Conservation (phyloP, 306 rosid genomes). For the Argentina anserina region DNA sequence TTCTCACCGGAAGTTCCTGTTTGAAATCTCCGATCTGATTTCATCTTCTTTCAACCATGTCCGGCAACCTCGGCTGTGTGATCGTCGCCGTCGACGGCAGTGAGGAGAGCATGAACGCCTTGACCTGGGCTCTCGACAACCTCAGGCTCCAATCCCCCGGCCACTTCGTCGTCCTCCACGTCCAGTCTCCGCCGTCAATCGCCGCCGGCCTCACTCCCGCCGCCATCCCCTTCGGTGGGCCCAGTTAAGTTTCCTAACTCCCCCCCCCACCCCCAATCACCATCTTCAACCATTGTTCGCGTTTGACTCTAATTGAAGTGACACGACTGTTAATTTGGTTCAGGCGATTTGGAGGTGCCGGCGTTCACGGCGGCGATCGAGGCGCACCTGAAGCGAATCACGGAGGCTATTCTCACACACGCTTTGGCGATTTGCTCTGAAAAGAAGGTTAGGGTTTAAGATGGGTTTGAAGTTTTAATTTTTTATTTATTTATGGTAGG, state of each 20-base stretch:
- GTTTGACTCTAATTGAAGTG: background rate
- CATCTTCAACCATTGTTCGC: background rate
- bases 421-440: slow-evolving; percentile 62
- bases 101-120: slow-evolving; percentile 78
- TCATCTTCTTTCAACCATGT: slow-evolving; percentile 20
- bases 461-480: background rate
- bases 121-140: slow-evolving; percentile 76
- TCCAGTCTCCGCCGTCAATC: slow-evolving; percentile 79
- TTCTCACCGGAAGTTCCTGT: background rate
- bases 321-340: background rate
- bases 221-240: slow-evolving; percentile 79
- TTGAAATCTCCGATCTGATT: background rate
- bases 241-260: slow-evolving; percentile 46
- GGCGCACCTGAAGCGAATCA: slow-evolving; percentile 85
- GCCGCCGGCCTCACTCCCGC: slow-evolving; percentile 71
- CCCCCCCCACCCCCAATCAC: background rate
- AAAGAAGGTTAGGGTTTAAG: slow-evolving; percentile 35
- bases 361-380: slow-evolving; percentile 87
- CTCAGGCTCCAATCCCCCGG: slow-evolving; percentile 63
- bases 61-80: slow-evolving; percentile 60
- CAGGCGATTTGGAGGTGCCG: slow-evolving; percentile 78
- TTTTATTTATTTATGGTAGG: background rate
- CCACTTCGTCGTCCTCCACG: slow-evolving; percentile 57
- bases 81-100: slow-evolving; percentile 77
- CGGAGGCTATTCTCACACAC: slow-evolving; percentile 55